Percentiles rank a stretch among this genome's conserved stretches.
These are phyloP conservation scores for Favolaschia claudopus DNA, from an alignment of 768 basidiomycete species.

Conservation along the genomic window DNA sequence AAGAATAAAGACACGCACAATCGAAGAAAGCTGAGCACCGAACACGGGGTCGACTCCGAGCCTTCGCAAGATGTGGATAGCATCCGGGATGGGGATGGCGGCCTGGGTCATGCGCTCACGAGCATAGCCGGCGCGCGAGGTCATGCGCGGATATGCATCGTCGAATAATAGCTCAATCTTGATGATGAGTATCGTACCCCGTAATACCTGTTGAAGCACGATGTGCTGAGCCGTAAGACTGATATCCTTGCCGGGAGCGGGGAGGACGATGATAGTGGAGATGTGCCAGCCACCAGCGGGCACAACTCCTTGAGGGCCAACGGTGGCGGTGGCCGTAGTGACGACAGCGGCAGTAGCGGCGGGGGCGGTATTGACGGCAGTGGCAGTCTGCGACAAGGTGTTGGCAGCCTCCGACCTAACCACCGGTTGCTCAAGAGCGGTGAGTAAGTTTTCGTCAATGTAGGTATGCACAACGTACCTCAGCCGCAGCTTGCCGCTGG, in stretches of 20 bases:
- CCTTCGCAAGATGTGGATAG: not conserved
- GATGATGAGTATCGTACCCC: not conserved
- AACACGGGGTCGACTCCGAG: not conserved
- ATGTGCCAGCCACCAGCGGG: too few species aligned
- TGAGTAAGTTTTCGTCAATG: too few species aligned
- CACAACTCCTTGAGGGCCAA: too few species aligned
- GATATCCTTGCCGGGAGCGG: conserved; percentile 4
- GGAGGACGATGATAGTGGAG: not conserved
- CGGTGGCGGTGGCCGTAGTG: not conserved
- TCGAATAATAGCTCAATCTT: not conserved
- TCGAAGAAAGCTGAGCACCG: not conserved
- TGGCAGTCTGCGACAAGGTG: not conserved
- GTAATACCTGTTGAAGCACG: not conserved
- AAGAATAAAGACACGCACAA: not conserved
- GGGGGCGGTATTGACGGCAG: not conserved
- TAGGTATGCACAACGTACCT: not conserved
- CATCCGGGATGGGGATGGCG: not conserved
- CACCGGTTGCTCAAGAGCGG: too few species aligned
- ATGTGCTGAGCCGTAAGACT: not conserved
- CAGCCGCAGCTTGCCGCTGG: not conserved
- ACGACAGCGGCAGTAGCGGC: not conserved
- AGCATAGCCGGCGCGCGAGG: not conserved
- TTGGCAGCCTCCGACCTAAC: too few species aligned
- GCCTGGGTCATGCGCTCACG: not conserved
- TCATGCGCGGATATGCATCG: not conserved